These are phyloP conservation scores for Amyloporia xantha DNA, from an alignment of 768 basidiomycete species.

Conservation along the genomic window DNA sequence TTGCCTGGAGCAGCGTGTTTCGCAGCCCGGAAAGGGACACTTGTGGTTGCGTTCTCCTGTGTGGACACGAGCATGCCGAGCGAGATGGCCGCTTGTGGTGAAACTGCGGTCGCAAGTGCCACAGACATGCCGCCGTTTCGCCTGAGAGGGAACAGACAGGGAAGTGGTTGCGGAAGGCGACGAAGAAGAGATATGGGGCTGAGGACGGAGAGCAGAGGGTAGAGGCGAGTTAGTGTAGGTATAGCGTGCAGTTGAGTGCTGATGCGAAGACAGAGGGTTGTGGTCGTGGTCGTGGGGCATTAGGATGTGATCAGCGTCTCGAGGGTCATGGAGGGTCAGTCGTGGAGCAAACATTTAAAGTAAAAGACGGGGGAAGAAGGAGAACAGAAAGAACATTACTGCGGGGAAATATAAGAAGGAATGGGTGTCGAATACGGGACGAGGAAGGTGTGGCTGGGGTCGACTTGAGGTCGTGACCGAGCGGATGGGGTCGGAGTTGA, in stretches of 20 bases:
- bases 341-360: background rate
- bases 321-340: background rate
- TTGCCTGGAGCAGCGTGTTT: conserved; percentile 83
- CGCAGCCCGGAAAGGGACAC: conserved; percentile 93
- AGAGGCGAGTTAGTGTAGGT: background rate
- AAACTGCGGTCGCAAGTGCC: conserved; percentile 69
- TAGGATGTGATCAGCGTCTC: background rate
- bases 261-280: background rate
- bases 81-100: conserved; percentile 85
- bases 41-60: conserved; percentile 90
- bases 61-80: conserved; percentile 83
- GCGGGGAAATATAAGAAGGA: background rate
- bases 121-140: conserved; percentile 50
- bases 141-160: background rate
- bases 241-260: background rate
- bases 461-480: too few relatives aligned
- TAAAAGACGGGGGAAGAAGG: too few relatives aligned
- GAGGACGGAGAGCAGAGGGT: background rate
- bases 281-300: conserved; percentile 3
- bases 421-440: background rate
- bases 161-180: background rate
- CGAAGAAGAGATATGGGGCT: background rate
- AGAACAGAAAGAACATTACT: background rate
- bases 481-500: conserved; percentile 4
- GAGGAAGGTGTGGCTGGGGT: background rate